Evolutionary conservation across 306 rosid species (phyloP).

Genomic region (Comarum palustre): DNA sequence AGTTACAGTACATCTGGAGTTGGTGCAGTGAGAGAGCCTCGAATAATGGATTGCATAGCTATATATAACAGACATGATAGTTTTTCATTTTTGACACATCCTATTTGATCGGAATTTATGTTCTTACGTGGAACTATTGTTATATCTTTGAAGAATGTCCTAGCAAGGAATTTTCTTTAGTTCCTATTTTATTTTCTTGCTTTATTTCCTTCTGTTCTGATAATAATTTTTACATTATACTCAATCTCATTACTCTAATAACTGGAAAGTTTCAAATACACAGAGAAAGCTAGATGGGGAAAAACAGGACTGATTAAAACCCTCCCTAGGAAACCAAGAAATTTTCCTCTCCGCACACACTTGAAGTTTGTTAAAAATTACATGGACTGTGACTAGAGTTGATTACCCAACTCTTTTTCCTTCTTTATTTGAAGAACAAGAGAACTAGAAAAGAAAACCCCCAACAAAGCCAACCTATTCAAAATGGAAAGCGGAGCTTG

Average conservation of each 20-base stretch:
- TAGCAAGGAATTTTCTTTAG: neutral
- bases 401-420: neutral
- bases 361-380: too few relatives aligned
- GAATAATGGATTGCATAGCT: neutral
- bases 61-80: neutral
- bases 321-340: too few relatives aligned
- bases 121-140: too few relatives aligned
- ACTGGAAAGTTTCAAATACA: neutral
- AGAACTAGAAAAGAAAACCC: neutral
- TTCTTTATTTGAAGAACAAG: neutral
- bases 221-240: too few relatives aligned
- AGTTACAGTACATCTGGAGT: neutral
- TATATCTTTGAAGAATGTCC: neutral
- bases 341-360: too few relatives aligned
- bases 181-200: neutral
- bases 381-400: neutral
- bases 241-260: neutral
- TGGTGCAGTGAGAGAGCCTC: neutral
- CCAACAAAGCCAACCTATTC: neutral
- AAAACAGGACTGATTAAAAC: neutral
- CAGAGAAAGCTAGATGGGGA: neutral
- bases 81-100: neutral
- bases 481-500: neutral
- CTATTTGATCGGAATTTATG: too few relatives aligned
- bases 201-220: neutral